phyloP scores from a whole-genome alignment of 1,284 basidiomycete species.

The Agroathelia rolfsii region DNA sequence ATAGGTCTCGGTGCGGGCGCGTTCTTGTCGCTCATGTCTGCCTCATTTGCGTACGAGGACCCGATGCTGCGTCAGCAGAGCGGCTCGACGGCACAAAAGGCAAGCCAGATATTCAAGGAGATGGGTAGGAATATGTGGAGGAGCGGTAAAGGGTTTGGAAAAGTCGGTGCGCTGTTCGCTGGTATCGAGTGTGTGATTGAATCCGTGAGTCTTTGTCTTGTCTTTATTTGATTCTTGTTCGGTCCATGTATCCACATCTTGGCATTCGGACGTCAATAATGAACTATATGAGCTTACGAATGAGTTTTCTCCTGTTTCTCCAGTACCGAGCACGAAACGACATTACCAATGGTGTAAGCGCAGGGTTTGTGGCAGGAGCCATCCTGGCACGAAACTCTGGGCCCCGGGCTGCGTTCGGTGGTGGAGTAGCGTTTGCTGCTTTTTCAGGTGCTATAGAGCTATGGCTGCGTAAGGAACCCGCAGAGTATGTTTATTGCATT shows the following conservation, averaged over 20 bases:
- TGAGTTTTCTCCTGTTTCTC: conserved; percentile 2
- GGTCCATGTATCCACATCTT: conserved; percentile 6
- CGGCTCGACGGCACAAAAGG: conserved; percentile 67
- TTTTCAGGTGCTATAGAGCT: conserved; percentile 86
- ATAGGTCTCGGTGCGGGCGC: conserved; percentile 89
- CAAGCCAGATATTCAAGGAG: conserved; percentile 83
- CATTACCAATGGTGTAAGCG: conserved; percentile 71
- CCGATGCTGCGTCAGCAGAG: conserved; percentile 68
- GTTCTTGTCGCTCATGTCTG: conserved; percentile 94
- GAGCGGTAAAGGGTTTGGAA: conserved; percentile 88
- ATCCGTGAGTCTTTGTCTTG: conserved; percentile 56
- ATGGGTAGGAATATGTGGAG: conserved; percentile 92
- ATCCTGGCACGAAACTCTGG: conserved; percentile 80
- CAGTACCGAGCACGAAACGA: conserved; percentile 96
- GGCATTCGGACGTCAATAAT: too few species aligned
- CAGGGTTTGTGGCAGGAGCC: conserved; percentile 71
- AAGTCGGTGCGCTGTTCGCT: conserved; percentile 89
- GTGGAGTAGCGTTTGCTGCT: conserved; percentile 82
- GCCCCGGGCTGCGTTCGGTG: conserved; percentile 72
- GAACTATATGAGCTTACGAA: too few species aligned
- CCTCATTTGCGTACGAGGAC: conserved; percentile 93
- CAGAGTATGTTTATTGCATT: conserved; percentile 54
- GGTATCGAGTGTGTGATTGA: conserved; percentile 95
- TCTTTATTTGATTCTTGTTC: conserved; percentile 4
- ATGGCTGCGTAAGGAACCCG: conserved; percentile 74